Base-by-base conservation (phyloP, 169 alveolate species). In the Babesia ovis region DNA sequence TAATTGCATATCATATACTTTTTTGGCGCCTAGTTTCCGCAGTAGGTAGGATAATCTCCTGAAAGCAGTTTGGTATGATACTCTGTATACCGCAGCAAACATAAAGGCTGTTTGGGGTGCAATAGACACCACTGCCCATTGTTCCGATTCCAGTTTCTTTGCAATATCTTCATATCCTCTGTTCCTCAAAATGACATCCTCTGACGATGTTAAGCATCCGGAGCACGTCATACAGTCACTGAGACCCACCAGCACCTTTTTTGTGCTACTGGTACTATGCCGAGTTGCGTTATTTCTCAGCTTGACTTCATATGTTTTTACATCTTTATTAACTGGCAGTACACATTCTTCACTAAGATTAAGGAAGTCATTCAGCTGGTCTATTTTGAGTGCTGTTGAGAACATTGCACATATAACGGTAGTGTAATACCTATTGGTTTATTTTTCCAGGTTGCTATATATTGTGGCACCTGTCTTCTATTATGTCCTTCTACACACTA, bases 191-290 rank as follows among this genome's bases (percentile, higher is more conserved):
- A 95, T 72, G 41, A 96, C 74, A 80, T 79, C 87, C 29, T 94
- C 98, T 16, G 98, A 92, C 29, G 98, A 87, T 6, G 98, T 95
- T 12, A 95, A 95, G 75, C 98, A 95, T 11, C 98, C 98, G 48
- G 95, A 93, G 66, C 98, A 95, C 23, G 98, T 94, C 58, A 95
- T 70, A 56, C 98, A 95, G 79, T 95, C 98, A 67, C 92, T 72
- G 48, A 94, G 85, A 64, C 94, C 91, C 20, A 95, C 92, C 43
- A 91, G 85, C 12, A 96, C 94, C 23, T 55, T 45, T 3, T 50
- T 45, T 12, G 57, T 50, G 46, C 14, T 39, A 2, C 31, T 41
- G 3, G 59, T 48, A 8, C 79, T 48, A 20, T 34, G 51, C 35
- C 45, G 32, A 12, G 22, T 42, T 23, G 27, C 34, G 22, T 62